Evolutionary conservation across 2,329 filamentous ascomycete species (phyloP).

Genomic region (Sarocladium oryzae): DNA sequence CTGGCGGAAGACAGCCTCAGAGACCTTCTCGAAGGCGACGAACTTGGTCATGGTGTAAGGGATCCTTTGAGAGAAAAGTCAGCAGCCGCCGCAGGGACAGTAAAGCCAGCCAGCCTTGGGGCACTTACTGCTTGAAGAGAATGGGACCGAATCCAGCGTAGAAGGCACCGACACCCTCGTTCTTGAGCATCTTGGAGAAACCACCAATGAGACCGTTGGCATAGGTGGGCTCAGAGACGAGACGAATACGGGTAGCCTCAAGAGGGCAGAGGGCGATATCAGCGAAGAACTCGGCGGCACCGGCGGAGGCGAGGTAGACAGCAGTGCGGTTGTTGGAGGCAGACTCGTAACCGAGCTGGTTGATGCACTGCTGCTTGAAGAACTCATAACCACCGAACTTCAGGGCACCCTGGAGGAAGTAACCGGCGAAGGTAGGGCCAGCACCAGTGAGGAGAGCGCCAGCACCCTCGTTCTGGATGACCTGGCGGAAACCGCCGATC

Average conservation of each 20-base stretch:
- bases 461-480: conserved; percentile 77
- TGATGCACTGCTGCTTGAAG: conserved; percentile 90
- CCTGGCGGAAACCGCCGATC: conserved; percentile 80
- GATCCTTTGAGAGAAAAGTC: conserved; percentile 46
- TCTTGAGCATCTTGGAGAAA: conserved; percentile 76
- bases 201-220: conserved; percentile 73
- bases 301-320: conserved; percentile 70
- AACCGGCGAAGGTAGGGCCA: conserved; percentile 80
- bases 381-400: conserved; percentile 95
- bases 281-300: conserved; percentile 61
- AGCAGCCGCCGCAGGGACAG: conserved; percentile 11
- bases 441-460: conserved; percentile 79
- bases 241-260: conserved; percentile 88
- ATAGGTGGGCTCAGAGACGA: conserved; percentile 82
- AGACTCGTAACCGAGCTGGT: conserved; percentile 68
- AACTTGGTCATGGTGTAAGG: conserved; percentile 96
- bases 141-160: conserved; percentile 89
- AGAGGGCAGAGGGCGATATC: conserved; percentile 85
- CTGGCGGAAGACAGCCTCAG: conserved; percentile 62
- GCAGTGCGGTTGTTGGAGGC: conserved; percentile 73
- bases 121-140: conserved; percentile 50
- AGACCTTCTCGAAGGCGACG: conserved; percentile 86
- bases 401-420: conserved; percentile 90
- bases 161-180: conserved; percentile 78
- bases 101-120: background rate